These are phyloP conservation scores for Penicillium alfredii DNA, from an alignment of 495 filamentous ascomycete species.

Conservation along the genomic window DNA sequence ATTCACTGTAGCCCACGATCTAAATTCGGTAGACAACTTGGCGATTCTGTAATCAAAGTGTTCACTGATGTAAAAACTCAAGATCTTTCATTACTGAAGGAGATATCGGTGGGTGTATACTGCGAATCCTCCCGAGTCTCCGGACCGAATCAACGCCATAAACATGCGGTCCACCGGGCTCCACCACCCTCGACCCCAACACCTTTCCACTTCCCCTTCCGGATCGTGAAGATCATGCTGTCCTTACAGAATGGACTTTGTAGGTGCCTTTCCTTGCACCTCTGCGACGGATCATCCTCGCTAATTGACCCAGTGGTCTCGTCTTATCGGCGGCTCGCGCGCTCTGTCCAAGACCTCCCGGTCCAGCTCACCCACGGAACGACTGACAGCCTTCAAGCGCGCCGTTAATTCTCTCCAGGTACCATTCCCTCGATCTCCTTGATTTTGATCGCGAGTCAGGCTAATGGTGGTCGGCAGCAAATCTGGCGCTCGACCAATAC, in stretches of 20 bases:
- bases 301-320: conserved; percentile 63
- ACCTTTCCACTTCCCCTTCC: conserved; percentile 15
- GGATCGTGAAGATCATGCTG: conserved; percentile 29
- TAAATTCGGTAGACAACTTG: too few relatives aligned
- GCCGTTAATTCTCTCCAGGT: conserved; percentile 82
- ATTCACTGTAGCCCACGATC: too few relatives aligned
- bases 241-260: conserved; percentile 36
- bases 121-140: too few relatives aligned
- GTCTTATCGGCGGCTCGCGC: conserved; percentile 78
- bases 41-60: too few relatives aligned
- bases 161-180: conserved; percentile 18
- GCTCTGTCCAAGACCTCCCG: conserved; percentile 57
- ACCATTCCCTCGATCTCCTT: conserved; percentile 13
- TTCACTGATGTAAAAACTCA: too few relatives aligned
- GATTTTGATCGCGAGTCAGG: background rate
- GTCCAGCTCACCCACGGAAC: conserved; percentile 72
- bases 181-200: conserved; percentile 16
- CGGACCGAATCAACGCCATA: too few relatives aligned
- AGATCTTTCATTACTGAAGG: too few relatives aligned
- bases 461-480: conserved; percentile 47
- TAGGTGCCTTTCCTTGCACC: conserved; percentile 16
- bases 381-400: conserved; percentile 84
- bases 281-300: background rate
- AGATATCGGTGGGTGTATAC: too few relatives aligned
- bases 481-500: conserved; percentile 66